Conservation (phyloP, 495 filamentous ascomycete genomes). For the Penicillium argentinense region DNA sequence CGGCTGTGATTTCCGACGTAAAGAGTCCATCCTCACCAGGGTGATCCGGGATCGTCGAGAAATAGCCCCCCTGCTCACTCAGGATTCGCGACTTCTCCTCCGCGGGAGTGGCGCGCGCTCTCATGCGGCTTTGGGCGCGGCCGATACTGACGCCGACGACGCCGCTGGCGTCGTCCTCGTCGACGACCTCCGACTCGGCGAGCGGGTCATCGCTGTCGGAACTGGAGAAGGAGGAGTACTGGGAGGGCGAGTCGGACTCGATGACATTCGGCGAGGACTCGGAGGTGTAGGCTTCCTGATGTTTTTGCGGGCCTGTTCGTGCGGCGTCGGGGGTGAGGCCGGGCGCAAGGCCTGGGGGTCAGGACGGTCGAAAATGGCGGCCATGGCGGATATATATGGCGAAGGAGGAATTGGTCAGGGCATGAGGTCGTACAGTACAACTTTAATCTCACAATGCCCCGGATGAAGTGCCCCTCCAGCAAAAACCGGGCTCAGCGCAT, state of each 20-base stretch:
- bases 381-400: conserved; percentile 5
- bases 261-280: conserved; percentile 20
- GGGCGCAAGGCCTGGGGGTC: conserved; percentile 2
- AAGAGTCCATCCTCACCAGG: conserved; percentile 32
- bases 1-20: conserved; percentile 32
- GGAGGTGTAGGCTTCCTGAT: conserved; percentile 19
- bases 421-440: conserved; percentile 10
- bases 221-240: conserved; percentile 32
- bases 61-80: conserved; percentile 56
- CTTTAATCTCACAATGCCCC: too few relatives aligned
- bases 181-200: conserved; percentile 18
- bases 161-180: conserved; percentile 52
- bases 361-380: conserved; percentile 9
- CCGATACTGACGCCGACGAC: conserved; percentile 80
- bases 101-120: conserved; percentile 67
- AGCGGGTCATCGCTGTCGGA: conserved; percentile 40
- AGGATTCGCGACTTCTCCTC: conserved; percentile 73
- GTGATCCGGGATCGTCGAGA: conserved; percentile 40
- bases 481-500: conserved; percentile 5
- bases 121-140: conserved; percentile 67
- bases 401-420: conserved; percentile 1
- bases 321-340: background rate
- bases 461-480: too few relatives aligned
- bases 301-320: conserved; percentile 2
- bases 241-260: conserved; percentile 23